A percentile compares a stretch with the other conserved stretches of the same genome.
phyloP scores from a whole-genome alignment of 352 stramenopile species.

The Pelagophyceae sp. region DNA sequence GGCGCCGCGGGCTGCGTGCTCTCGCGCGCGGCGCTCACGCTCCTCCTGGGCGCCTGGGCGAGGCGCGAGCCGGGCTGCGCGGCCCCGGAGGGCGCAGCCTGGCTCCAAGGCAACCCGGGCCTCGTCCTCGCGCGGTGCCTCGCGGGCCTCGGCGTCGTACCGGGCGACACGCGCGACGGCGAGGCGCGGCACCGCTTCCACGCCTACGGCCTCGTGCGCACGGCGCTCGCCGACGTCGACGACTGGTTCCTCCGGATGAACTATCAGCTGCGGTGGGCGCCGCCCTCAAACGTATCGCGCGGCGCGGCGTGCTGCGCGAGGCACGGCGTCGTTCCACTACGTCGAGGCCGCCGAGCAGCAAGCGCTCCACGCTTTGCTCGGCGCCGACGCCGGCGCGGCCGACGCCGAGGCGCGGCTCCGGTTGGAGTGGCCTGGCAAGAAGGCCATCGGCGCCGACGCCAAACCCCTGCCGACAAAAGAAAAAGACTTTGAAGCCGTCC shows the following conservation, averaged over 20 bases:
- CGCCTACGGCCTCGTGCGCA: conserved; percentile 47
- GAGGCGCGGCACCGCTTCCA: conserved; percentile 46
- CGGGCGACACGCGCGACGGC: conserved; percentile 28
- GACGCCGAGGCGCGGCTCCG: neutral
- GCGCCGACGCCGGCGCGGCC: neutral
- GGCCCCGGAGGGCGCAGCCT: conserved; percentile 32
- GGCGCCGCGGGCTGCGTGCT: conserved; percentile 54
- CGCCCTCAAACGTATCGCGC: conserved; percentile 31
- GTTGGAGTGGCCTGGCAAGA: neutral
- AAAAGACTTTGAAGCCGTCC: neutral
- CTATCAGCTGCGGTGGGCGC: conserved; percentile 1
- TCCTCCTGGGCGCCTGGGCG: conserved; percentile 26
- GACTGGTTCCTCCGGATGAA: conserved; percentile 57
- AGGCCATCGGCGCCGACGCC: neutral
- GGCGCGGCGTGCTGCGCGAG: conserved; percentile 44
- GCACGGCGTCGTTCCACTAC: conserved; percentile 57
- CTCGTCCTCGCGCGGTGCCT: conserved; percentile 51
- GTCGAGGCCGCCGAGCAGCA: conserved; percentile 30
- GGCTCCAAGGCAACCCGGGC: conserved; percentile 52
- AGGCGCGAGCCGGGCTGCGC: conserved; percentile 34
- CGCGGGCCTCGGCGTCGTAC: conserved; percentile 28
- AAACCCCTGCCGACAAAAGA: too few relatives aligned
- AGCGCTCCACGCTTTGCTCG: neutral
- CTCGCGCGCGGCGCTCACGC: conserved; percentile 42
- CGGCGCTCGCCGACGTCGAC: conserved; percentile 44